Evolutionary conservation across 2,329 filamentous ascomycete species (phyloP), one percentile per base, ranked within the genome.

Genomic region (Sporothrix schenckii): DNA sequence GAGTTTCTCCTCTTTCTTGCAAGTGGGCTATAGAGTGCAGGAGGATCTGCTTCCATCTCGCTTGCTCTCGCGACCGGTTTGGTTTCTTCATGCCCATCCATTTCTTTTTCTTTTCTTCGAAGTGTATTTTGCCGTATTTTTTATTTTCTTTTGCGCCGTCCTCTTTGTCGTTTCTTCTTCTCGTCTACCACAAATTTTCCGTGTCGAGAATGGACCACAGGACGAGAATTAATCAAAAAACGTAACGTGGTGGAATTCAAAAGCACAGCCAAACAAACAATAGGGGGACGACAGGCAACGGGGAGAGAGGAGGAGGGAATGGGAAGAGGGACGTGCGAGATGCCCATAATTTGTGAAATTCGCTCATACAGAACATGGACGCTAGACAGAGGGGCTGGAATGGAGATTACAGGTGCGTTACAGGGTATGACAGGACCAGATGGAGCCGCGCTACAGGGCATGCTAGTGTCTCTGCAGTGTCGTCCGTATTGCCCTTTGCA

Each of bases 151-250:
- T 49, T 14, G 10, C 1, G 0, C 41, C 68, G n/a, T n/a, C 27
- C 7, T 61, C 44, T 52, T 21, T 16, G 7, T 11, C 4, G 13
- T n/a, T 13, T 50, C n/a, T 21, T 50, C 44, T 50, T 52, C 41
- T 65, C 24, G 5, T n/a, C 60, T 30, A 49, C 21, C 13, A 27
- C 21, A 30, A 49, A 65, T 30, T 65, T 19, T 65, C 56, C 3
- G 16, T 24, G 56, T 44, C 10, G 5, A 47, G 52, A 34, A 68
- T 19, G 50, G 39, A 39, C 41, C 19, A 52, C 47, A 53, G 47
- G n/a, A 10, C 47, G 56, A 53, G 24, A 69, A 52, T 65, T 53
- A 52, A 61, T 63, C 44, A 61, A 69, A 54, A 69, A n/a, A 65
- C n/a, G 49, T 21, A 6, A 44, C 21, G 21, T 41, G 5, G 6